A percentile compares a stretch with the other conserved stretches of the same genome.
Evolutionary conservation across 345 rosid genomes (phyloP).

Genomic region (Abelmoschus esculentus): DNA sequence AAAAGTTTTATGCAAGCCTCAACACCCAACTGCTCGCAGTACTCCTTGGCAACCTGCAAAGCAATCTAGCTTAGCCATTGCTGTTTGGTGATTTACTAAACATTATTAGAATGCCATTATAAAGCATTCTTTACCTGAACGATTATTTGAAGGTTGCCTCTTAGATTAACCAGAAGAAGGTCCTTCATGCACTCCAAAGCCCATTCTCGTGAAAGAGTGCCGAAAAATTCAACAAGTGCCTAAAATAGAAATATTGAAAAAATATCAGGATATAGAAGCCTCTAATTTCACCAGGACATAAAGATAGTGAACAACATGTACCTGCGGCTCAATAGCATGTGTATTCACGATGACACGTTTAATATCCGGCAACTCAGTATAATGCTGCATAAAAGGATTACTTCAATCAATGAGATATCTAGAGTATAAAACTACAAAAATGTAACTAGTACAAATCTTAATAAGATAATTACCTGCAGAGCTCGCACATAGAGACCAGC

Average conservation of each 20-base stretch:
- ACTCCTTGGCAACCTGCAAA: constrained; percentile 90
- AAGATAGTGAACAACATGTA: constrained; percentile 21
- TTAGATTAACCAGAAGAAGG: constrained; percentile 78
- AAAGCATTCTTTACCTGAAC: constrained; percentile 58
- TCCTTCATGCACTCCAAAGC: constrained; percentile 99
- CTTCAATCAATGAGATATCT: neutral
- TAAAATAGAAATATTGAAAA: constrained; percentile 20
- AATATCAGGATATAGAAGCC: neutral
- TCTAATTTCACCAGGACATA: constrained; percentile 11
- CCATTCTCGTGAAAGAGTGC: constrained; percentile 97
- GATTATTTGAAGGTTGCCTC: constrained; percentile 97
- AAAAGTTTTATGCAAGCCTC: constrained; percentile 91
- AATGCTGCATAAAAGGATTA: constrained; percentile 62
- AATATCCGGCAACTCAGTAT: constrained; percentile 89
- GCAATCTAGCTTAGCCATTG: constrained; percentile 16
- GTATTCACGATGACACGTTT: constrained; percentile 99
- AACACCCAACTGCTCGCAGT: constrained; percentile 93
- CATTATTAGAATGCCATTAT: constrained; percentile 7
- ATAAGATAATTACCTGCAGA: constrained; percentile 52
- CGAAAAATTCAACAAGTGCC: constrained; percentile 98
- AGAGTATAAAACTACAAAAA: neutral
- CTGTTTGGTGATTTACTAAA: constrained; percentile 6
- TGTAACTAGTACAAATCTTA: neutral
- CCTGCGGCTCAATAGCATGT: constrained; percentile 99
- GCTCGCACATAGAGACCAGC: constrained; percentile 93